Evolutionary conservation across 2,329 filamentous ascomycete genomes (phyloP), one percentile per base, ranked within the genome.

Genomic region (Aspergillus amoenus): DNA sequence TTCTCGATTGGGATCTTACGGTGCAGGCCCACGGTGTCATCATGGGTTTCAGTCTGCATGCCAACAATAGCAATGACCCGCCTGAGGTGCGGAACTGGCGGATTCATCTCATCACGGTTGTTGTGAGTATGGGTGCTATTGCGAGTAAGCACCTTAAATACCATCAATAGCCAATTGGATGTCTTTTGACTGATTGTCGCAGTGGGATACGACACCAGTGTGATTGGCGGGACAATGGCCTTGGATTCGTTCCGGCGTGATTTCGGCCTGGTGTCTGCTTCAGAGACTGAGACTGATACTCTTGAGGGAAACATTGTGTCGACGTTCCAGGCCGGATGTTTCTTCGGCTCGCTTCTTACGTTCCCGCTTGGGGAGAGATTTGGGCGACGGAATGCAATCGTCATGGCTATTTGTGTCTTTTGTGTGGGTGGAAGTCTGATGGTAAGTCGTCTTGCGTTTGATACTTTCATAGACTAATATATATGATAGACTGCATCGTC

Each of bases 341-440:
- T 62, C 56, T 64, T 64, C 40, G 59, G 62, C 2, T 55, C 63
- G n/a, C 49, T 66, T 5, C 55, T 82, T 55, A 80, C 72, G 18
- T 62, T 61, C 41, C 64, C 61, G 1, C 34, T 65, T 48, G 70
- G 70, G 5, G 75, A 78, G 56, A 63, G 68, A 53, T 81, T 74
- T 59, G 85, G 86, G 18, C 82, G 86, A 24, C 80, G 82, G 48
- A 66, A 64, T 32, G 78, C 78, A 27, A 76, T 89, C 24, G 76
- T 87, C 24, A 68, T 76, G 34, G 80, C 82, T 5, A 83, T 84
- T 27, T 48, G 79, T 2, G 68, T 87, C 42, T 84, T 85, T 32
- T 79, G 80, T 39, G 59, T 84, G 15, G 87, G 87, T 72, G 52
- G 73, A 1, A 34, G 27, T 44, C 39, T 49, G 32, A 44, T 49